Evolutionary conservation across 805 yeast genomes (phyloP).

Genomic region (Candida nitratophila): DNA sequence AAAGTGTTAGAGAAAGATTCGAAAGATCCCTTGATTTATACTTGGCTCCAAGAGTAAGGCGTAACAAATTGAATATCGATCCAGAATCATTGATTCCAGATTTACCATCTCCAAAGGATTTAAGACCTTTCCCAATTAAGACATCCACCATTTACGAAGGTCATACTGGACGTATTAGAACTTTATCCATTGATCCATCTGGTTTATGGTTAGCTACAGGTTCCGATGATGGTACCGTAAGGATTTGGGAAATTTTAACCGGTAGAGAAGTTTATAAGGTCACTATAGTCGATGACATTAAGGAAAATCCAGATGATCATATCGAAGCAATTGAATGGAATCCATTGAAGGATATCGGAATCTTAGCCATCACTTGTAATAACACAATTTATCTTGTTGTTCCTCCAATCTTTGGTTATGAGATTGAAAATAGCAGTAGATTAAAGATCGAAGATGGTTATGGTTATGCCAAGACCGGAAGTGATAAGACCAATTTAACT

Average conservation of each 20-base stretch:
- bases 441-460: conserved; percentile 82
- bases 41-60: conserved; percentile 93
- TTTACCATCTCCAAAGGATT: conserved; percentile 92
- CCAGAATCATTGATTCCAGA: conserved; percentile 96
- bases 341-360: conserved; percentile 68
- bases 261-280: conserved; percentile 86
- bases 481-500: conserved; percentile 18
- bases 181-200: conserved; percentile 76
- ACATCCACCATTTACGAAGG: conserved; percentile 82
- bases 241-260: conserved; percentile 94
- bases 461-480: conserved; percentile 57
- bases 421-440: conserved; percentile 74
- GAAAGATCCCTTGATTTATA: conserved; percentile 92
- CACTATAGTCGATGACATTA: conserved; percentile 36
- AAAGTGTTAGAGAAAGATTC: conserved; percentile 80
- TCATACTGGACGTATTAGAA: conserved; percentile 75
- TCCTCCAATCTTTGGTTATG: conserved; percentile 89
- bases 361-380: conserved; percentile 80
- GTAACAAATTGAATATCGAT: conserved; percentile 83
- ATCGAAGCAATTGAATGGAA: conserved; percentile 85
- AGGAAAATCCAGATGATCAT: conserved; percentile 61
- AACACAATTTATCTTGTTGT: conserved; percentile 70
- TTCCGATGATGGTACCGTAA: conserved; percentile 90
- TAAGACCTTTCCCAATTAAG: conserved; percentile 92
- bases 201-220: conserved; percentile 98